A percentile compares a stretch with the other conserved stretches of the same genome.
These are phyloP conservation scores for Aspergillus heteromorphus DNA, from an alignment of 495 filamentous ascomycete species.

Conservation along the genomic window DNA sequence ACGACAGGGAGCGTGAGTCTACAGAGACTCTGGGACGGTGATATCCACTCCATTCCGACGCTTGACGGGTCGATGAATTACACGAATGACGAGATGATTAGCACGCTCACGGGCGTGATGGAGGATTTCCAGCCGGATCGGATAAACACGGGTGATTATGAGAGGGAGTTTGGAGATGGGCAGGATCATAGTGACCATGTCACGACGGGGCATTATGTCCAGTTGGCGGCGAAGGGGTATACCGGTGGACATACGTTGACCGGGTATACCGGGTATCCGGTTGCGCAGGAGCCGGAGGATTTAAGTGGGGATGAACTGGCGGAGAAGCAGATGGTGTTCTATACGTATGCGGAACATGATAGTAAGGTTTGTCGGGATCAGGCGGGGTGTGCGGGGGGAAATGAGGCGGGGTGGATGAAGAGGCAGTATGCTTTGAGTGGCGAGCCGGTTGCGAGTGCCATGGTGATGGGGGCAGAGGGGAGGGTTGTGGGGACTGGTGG, in stretches of 20 bases:
- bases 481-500: not conserved
- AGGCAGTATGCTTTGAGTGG: not conserved
- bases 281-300: not conserved
- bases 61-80: constrained; percentile 1
- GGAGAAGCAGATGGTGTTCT: constrained; percentile 4
- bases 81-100: constrained; percentile 4
- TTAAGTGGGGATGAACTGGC: not conserved
- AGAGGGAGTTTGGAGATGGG: constrained; percentile 3
- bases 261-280: constrained; percentile 6
- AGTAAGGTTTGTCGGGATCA: not conserved
- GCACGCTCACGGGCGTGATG: constrained; percentile 1
- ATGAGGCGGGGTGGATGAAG: not conserved
- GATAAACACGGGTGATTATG: constrained; percentile 16
- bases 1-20: constrained; percentile 9
- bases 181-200: constrained; percentile 14
- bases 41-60: not conserved
- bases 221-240: not conserved
- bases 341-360: not conserved
- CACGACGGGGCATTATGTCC: constrained; percentile 5
- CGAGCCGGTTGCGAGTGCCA: not conserved
- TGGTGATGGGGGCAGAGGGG: not conserved
- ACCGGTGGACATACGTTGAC: not conserved
- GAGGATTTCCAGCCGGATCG: constrained; percentile 4
- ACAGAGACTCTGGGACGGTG: constrained; percentile 6
- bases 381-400: not conserved